phyloP scores from a whole-genome alignment of 495 filamentous ascomycete species.

The Daldinia loculata region DNA sequence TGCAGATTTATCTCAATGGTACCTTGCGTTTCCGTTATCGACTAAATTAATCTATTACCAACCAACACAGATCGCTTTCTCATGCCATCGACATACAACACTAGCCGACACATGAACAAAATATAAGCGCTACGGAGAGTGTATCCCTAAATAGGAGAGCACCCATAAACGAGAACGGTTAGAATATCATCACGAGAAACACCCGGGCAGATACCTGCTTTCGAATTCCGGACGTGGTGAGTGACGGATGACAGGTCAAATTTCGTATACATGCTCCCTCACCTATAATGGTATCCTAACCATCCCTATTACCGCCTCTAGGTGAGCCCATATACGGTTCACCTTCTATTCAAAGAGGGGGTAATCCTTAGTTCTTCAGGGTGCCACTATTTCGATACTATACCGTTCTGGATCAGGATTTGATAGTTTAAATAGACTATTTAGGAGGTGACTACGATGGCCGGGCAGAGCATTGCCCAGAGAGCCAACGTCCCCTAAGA shows the following conservation, averaged over 20 bases:
- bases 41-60: not conserved
- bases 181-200: not conserved
- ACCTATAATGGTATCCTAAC: not conserved
- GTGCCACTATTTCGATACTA: not conserved
- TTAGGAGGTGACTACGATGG: not conserved
- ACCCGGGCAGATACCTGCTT: not conserved
- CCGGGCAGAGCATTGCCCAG: not conserved
- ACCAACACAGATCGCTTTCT: not conserved
- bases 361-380: not conserved
- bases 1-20: not conserved
- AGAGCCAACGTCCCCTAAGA: not conserved
- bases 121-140: not conserved
- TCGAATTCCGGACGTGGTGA: not conserved
- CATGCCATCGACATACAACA: not conserved
- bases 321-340: not conserved
- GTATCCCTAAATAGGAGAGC: not conserved
- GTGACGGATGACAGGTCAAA: not conserved
- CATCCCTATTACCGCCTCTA: not conserved
- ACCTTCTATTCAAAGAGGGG: not conserved
- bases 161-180: not conserved
- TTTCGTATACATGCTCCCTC: not conserved
- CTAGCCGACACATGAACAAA: not conserved
- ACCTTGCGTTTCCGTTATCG: not conserved
- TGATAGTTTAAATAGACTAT: not conserved
- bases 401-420: not conserved